Evolutionary conservation across 345 rosid species (phyloP).

Genomic region (Populus ilicifolia): DNA sequence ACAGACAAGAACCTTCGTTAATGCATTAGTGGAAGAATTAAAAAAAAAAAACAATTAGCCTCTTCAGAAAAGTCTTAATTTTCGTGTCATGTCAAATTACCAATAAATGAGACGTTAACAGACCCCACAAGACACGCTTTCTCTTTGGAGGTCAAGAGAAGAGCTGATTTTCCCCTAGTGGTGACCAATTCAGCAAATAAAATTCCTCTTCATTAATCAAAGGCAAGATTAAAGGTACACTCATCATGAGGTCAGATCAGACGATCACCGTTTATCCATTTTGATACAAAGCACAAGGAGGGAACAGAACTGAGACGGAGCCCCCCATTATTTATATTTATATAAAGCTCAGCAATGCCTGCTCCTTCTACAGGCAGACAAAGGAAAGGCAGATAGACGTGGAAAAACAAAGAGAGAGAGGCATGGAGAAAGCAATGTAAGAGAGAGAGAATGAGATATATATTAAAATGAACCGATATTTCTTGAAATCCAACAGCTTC

Average conservation of each 20-base stretch:
- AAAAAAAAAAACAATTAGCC: neutral
- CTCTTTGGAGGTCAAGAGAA: neutral
- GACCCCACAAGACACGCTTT: constrained; percentile 15
- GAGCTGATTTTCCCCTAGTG: constrained; percentile 10
- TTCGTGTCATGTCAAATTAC: neutral
- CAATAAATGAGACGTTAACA: neutral
- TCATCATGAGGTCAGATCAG: neutral
- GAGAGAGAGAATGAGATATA: neutral
- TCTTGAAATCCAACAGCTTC: constrained; percentile 26
- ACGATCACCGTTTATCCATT: constrained; percentile 18
- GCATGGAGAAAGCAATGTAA: neutral
- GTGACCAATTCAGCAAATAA: neutral
- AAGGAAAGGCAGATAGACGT: constrained; percentile 8
- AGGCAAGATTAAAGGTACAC: neutral
- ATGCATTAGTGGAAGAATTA: neutral
- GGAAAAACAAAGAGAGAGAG: neutral
- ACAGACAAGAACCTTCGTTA: neutral
- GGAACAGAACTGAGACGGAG: constrained; percentile 10
- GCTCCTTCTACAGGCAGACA: constrained; percentile 6
- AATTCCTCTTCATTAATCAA: neutral
- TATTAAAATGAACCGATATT: constrained; percentile 11
- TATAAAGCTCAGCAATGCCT: constrained; percentile 22
- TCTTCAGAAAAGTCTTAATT: neutral
- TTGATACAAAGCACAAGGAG: neutral
- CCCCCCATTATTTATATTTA: constrained; percentile 19